phyloP scores from a whole-genome alignment of 2,329 filamentous ascomycete genomes.

The Trichoderma sp. region DNA sequence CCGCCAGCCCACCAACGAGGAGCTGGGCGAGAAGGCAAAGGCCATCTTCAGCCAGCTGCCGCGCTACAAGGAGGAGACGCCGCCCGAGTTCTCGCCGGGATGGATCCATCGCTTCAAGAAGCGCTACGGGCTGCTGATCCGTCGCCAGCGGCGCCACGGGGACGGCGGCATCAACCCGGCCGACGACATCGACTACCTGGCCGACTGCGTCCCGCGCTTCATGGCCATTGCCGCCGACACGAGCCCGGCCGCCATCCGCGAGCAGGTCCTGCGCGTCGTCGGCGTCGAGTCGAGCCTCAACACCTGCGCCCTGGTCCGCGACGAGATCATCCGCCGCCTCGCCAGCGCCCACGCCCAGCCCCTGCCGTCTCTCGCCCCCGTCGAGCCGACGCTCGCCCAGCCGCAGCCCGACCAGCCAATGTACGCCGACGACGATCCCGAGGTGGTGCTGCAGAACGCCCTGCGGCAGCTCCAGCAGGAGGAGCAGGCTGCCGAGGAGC shows the following conservation, averaged over 20 bases:
- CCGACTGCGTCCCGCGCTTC: slow-evolving; percentile 61
- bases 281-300: slow-evolving; percentile 58
- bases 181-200: slow-evolving; percentile 61
- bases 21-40: slow-evolving; percentile 64
- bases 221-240: slow-evolving; percentile 62
- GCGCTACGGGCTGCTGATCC: slow-evolving; percentile 60
- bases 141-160: slow-evolving; percentile 58
- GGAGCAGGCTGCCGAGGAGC: slow-evolving; percentile 60
- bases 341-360: slow-evolving; percentile 32
- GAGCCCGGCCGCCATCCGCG: slow-evolving; percentile 61
- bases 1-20: slow-evolving; percentile 63
- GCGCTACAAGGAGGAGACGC: slow-evolving; percentile 61
- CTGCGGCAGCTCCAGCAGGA: slow-evolving; percentile 61
- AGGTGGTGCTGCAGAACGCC: slow-evolving; percentile 61
- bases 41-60: slow-evolving; percentile 60
- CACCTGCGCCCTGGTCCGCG: slow-evolving; percentile 59
- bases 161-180: slow-evolving; percentile 52
- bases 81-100: slow-evolving; percentile 64
- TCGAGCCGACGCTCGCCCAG: slow-evolving; percentile 36
- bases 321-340: slow-evolving; percentile 55
- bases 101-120: slow-evolving; percentile 69
- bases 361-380: slow-evolving; percentile 35
- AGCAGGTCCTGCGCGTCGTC: slow-evolving; percentile 57
- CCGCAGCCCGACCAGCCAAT: slow-evolving; percentile 44
- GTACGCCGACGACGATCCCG: slow-evolving; percentile 57